Evolutionary conservation across 2,329 filamentous ascomycete species (phyloP).

Genomic region (Lachnellula suecica): DNA sequence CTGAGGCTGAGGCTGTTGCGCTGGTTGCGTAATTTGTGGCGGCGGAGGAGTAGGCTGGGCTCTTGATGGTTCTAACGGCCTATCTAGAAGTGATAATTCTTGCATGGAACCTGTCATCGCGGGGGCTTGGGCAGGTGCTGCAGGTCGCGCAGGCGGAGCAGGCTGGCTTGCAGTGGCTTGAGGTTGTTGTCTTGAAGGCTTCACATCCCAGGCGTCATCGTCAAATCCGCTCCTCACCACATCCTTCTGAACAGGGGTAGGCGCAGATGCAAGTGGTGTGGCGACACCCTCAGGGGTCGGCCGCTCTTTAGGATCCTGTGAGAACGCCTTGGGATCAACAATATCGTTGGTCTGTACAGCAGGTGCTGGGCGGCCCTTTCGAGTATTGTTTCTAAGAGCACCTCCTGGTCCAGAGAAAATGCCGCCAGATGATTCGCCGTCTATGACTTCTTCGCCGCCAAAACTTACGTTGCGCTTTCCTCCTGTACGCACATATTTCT

Average conservation of each 20-base stretch:
- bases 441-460: constrained; percentile 52
- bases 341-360: constrained; percentile 82
- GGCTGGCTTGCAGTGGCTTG: constrained; percentile 35
- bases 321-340: constrained; percentile 84
- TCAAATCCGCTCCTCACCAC: constrained; percentile 70
- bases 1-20: constrained; percentile 32
- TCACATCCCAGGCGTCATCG: constrained; percentile 96
- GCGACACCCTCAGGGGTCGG: constrained; percentile 42
- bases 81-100: constrained; percentile 63
- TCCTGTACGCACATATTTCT: constrained; percentile 69
- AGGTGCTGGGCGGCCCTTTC: constrained; percentile 85
- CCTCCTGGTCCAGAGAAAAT: constrained; percentile 95
- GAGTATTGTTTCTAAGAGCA: constrained; percentile 86
- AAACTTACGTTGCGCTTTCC: constrained; percentile 54
- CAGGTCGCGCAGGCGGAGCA: constrained; percentile 40
- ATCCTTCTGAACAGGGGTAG: constrained; percentile 47
- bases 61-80: constrained; percentile 56
- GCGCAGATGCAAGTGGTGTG: constrained; percentile 42
- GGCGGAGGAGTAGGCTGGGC: constrained; percentile 33
- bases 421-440: constrained; percentile 60
- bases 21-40: constrained; percentile 21
- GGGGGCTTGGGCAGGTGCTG: constrained; percentile 40
- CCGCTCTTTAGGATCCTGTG: constrained; percentile 49
- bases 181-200: constrained; percentile 65
- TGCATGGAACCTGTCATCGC: constrained; percentile 69